Evolutionary conservation across 768 basidiomycete species (phyloP).

Genomic region (Psilocybe cyanescens): DNA sequence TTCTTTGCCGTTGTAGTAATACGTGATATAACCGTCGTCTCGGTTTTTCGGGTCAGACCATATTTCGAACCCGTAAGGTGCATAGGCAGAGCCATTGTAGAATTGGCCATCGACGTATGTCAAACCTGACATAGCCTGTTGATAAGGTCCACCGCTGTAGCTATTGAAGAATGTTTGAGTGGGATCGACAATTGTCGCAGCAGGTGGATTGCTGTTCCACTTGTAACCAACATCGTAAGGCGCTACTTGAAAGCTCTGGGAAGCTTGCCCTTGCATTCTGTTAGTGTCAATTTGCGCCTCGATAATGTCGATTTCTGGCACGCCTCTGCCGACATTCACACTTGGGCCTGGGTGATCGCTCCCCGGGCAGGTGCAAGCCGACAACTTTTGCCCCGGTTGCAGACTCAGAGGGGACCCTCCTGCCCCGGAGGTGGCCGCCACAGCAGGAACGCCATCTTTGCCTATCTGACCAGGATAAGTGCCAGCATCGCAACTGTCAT

Average conservation of each 20-base stretch:
- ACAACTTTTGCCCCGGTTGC: constrained; percentile 85
- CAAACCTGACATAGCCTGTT: constrained; percentile 77
- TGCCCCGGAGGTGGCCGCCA: constrained; percentile 54
- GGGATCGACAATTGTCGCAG: constrained; percentile 55
- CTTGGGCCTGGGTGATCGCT: constrained; percentile 89
- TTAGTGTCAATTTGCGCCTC: constrained; percentile 76
- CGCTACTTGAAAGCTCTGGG: constrained; percentile 81
- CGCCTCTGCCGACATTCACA: constrained; percentile 68
- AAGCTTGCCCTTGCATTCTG: constrained; percentile 62
- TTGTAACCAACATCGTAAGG: constrained; percentile 77
- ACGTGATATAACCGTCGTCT: constrained; percentile 79
- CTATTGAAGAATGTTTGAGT: constrained; percentile 58
- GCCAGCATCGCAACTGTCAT: constrained; percentile 84
- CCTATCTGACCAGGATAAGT: constrained; percentile 83
- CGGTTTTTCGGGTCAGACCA: constrained; percentile 74
- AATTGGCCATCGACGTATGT: constrained; percentile 54
- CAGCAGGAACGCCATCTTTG: constrained; percentile 58
- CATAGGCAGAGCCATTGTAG: constrained; percentile 60
- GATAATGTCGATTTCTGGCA: constrained; percentile 92
- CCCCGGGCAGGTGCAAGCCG: constrained; percentile 86
- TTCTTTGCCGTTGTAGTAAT: constrained; percentile 68
- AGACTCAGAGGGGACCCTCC: constrained; percentile 66
- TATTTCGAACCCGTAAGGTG: constrained; percentile 78
- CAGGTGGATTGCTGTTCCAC: constrained; percentile 56
- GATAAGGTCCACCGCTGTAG: constrained; percentile 72